These are phyloP conservation scores for Gnomoniopsis sp. DNA, from an alignment of 2,329 filamentous ascomycete species.

Conservation along the genomic window DNA sequence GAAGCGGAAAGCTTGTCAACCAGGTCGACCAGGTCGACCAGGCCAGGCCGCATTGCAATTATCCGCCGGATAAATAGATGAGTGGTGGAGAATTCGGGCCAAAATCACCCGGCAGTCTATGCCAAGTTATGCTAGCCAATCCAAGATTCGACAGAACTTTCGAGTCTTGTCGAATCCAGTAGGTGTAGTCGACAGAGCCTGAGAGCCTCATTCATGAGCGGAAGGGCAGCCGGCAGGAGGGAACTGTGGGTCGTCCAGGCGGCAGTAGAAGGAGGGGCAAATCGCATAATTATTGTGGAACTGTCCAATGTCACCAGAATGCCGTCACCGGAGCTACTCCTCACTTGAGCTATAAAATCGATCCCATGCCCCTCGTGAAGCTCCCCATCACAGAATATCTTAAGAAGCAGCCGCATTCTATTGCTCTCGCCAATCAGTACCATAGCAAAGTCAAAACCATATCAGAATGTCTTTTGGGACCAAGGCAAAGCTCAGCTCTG, in stretches of 20 bases:
- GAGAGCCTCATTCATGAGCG: no score
- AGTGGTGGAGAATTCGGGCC: background rate
- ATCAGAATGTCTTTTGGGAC: slow-evolving; percentile 50
- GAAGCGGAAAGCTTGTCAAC: no score
- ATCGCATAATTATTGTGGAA: background rate
- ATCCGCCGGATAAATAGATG: background rate
- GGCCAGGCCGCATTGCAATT: background rate
- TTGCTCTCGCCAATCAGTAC: background rate
- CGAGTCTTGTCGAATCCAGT: background rate
- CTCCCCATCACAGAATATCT: background rate
- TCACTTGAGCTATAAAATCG: slow-evolving; percentile 12
- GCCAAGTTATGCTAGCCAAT: background rate
- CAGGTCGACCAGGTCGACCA: no score
- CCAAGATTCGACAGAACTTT: background rate
- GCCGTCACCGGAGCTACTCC: background rate
- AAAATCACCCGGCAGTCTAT: background rate
- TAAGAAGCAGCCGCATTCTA: background rate
- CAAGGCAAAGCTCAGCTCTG: slow-evolving; percentile 59
- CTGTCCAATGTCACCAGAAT: background rate
- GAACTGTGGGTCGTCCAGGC: no score
- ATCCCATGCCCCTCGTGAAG: background rate
- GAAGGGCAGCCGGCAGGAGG: no score
- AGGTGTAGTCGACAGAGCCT: background rate
- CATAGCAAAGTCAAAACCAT: background rate
- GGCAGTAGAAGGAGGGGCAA: background rate